A percentile compares a stretch with the other conserved stretches of the same genome.
phyloP scores from a whole-genome alignment of 805 yeast genomes.

The Ogataea degrootiae region DNA sequence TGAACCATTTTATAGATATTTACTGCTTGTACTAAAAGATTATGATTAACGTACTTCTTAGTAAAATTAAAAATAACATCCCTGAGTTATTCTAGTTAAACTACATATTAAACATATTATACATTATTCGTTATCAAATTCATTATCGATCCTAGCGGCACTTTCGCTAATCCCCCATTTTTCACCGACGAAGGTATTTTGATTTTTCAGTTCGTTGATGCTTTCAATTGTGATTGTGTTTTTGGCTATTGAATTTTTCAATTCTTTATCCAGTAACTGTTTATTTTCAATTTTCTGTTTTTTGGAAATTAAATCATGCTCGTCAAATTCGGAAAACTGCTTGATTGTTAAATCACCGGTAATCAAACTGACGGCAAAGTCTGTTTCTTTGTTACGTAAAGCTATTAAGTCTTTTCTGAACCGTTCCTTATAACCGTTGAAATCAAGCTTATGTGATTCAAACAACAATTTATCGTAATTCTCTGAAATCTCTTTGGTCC shows the following conservation, averaged over 20 bases:
- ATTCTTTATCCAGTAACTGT: conserved; percentile 26
- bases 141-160: conserved; percentile 29
- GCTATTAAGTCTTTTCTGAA: conserved; percentile 31
- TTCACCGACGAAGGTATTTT: conserved; percentile 24
- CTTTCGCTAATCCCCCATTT: conserved; percentile 34
- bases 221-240: conserved; percentile 22
- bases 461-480: conserved; percentile 24
- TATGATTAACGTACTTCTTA: too few relatives aligned
- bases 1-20: too few relatives aligned
- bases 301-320: conserved; percentile 22
- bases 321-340: conserved; percentile 21
- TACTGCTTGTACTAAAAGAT: too few relatives aligned
- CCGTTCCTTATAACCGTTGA: conserved; percentile 21
- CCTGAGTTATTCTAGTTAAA: not conserved
- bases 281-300: conserved; percentile 26
- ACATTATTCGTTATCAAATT: conserved; percentile 15
- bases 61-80: too few relatives aligned
- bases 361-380: conserved; percentile 19
- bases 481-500: conserved; percentile 1
- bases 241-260: conserved; percentile 24
- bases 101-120: not conserved
- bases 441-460: conserved; percentile 8
- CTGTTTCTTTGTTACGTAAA: conserved; percentile 22
- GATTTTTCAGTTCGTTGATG: conserved; percentile 23
- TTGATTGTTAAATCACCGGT: conserved; percentile 14